A percentile compares a stretch with the other conserved stretches of the same genome.
phyloP scores from a whole-genome alignment of 177 flowering plant species.

The Vitis hybrid region DNA sequence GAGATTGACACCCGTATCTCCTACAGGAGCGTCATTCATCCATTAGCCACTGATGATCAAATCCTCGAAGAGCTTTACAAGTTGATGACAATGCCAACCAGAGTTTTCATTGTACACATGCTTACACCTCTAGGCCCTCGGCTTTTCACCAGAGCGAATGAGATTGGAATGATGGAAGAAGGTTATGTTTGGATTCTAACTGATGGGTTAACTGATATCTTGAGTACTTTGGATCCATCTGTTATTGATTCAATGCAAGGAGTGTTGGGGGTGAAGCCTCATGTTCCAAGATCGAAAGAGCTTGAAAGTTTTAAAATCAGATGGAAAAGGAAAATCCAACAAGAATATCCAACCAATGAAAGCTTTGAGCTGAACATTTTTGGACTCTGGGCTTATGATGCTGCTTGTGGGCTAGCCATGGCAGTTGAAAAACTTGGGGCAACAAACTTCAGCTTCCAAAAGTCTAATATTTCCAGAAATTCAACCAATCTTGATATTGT shows the following conservation, averaged over 20 bases:
- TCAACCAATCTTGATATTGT: constrained; percentile 22
- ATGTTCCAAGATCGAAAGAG: background rate
- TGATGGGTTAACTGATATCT: constrained; percentile 7
- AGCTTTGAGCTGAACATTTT: too few species aligned
- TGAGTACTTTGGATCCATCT: background rate
- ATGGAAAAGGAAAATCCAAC: constrained; percentile 18
- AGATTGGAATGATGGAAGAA: constrained; percentile 22
- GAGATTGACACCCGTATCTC: constrained; percentile 16
- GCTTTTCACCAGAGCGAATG: constrained; percentile 11
- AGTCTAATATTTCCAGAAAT: background rate
- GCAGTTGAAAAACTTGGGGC: too few species aligned
- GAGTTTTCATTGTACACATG: constrained; percentile 28
- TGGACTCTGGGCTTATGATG: too few species aligned
- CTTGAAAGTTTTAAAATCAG: background rate
- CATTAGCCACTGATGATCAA: constrained; percentile 15
- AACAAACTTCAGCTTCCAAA: constrained; percentile 1
- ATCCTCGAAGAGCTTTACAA: constrained; percentile 19
- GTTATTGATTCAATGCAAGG: constrained; percentile 21
- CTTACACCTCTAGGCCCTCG: background rate
- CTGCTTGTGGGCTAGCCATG: too few species aligned
- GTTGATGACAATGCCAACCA: constrained; percentile 17
- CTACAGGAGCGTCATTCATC: constrained; percentile 17
- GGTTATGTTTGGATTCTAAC: constrained; percentile 29
- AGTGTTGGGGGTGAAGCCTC: constrained; percentile 6
- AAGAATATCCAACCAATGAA: constrained; percentile 23